Evolutionary conservation across 768 basidiomycete species (phyloP).

Genomic region (Lyophyllum semitale): DNA sequence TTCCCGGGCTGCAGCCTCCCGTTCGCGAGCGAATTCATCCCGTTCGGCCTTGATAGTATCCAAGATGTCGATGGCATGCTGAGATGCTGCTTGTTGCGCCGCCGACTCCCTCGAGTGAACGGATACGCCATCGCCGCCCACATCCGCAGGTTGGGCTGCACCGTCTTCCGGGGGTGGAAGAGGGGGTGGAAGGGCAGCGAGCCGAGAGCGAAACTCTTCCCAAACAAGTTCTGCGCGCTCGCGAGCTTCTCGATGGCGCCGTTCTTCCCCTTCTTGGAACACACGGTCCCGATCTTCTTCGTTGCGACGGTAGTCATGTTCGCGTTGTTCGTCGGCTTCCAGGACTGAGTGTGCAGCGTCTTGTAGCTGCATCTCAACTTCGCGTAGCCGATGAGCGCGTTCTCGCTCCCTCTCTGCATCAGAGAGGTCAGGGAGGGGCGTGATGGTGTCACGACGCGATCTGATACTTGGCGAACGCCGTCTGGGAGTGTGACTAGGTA

Average conservation of each 20-base stretch:
- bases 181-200: conserved; percentile 33
- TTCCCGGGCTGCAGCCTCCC: conserved; percentile 56
- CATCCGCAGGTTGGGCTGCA: conserved; percentile 16
- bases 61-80: conserved; percentile 58
- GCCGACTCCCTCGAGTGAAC: conserved; percentile 40
- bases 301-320: conserved; percentile 60
- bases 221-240: conserved; percentile 51
- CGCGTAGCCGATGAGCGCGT: conserved; percentile 57
- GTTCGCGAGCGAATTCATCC: conserved; percentile 57
- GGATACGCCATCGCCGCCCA: conserved; percentile 37
- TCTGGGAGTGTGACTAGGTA: conserved; percentile 3
- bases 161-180: conserved; percentile 16
- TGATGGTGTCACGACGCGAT: conserved; percentile 32
- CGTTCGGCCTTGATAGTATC: conserved; percentile 61
- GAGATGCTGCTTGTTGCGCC: conserved; percentile 55
- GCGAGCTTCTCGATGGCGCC: conserved; percentile 57
- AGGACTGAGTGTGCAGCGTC: conserved; percentile 50
- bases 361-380: conserved; percentile 46
- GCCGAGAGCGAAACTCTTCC: conserved; percentile 38
- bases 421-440: conserved; percentile 38
- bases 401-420: conserved; percentile 50
- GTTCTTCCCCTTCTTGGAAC: conserved; percentile 60
- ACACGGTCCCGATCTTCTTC: conserved; percentile 67
- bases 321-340: conserved; percentile 65
- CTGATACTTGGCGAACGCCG: conserved; percentile 5